Evolutionary conservation across 2,329 filamentous ascomycete genomes (phyloP).

Genomic region (Herpotrichia juniperi): DNA sequence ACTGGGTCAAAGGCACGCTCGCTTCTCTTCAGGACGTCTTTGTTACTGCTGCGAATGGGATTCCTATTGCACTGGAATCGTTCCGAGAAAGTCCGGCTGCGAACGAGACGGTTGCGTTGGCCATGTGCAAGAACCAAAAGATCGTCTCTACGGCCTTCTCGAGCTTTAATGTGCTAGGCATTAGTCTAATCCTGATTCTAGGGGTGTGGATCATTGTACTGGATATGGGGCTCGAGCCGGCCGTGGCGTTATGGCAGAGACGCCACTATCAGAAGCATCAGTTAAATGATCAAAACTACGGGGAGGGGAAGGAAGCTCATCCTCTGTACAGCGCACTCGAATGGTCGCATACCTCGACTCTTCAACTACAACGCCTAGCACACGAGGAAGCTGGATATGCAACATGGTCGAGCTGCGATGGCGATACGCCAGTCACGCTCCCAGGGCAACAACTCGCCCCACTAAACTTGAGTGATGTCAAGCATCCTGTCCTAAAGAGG

Average conservation of each 20-base stretch:
- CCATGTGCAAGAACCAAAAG: slow-evolving; percentile 19
- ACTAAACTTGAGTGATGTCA: slow-evolving; percentile 9
- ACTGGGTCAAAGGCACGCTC: slow-evolving; percentile 12
- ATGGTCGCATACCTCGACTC: slow-evolving; percentile 7
- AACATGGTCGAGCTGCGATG: slow-evolving; percentile 8
- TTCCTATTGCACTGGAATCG: not conserved
- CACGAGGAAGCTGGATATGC: slow-evolving; percentile 14
- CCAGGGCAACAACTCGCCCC: slow-evolving; percentile 8
- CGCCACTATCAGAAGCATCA: not conserved
- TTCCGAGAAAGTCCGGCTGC: not conserved
- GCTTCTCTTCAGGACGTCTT: slow-evolving; percentile 17
- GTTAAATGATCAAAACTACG: not conserved
- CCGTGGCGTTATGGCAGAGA: slow-evolving; percentile 1
- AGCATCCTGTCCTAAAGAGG: slow-evolving; percentile 12
- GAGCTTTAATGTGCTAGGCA: slow-evolving; percentile 18
- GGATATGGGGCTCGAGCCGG: slow-evolving; percentile 5
- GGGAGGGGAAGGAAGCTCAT: not conserved
- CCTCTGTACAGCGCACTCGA: slow-evolving; percentile 10
- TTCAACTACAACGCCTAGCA: slow-evolving; percentile 15
- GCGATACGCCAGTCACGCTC: slow-evolving; percentile 14
- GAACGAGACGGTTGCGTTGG: slow-evolving; percentile 5
- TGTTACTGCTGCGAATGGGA: slow-evolving; percentile 3
- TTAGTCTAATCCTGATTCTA: slow-evolving; percentile 12
- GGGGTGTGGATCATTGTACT: slow-evolving; percentile 8
- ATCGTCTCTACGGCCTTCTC: slow-evolving; percentile 13